Percentiles rank a stretch among this genome's conserved stretches.
These are phyloP conservation scores for Stachybotrys elegans DNA, from an alignment of 2,329 filamentous ascomycete species.

Conservation along the genomic window DNA sequence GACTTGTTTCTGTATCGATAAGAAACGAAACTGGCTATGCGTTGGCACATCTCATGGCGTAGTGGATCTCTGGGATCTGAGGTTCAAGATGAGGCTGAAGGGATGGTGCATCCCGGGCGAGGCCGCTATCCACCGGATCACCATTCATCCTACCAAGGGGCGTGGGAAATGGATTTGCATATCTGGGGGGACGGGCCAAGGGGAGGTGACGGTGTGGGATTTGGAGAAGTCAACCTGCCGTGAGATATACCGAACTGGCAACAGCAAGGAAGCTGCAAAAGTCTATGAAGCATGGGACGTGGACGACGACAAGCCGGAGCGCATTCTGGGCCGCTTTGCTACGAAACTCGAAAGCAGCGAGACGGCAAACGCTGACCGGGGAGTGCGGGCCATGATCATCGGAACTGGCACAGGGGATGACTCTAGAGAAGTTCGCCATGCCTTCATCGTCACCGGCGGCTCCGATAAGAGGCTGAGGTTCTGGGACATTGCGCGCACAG, in stretches of 20 bases:
- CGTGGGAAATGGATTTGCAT: constrained; percentile 83
- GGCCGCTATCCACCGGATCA: constrained; percentile 72
- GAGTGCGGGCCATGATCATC: constrained; percentile 70
- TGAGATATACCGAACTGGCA: constrained; percentile 76
- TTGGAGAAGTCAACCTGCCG: constrained; percentile 83
- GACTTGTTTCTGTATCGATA: constrained; percentile 86
- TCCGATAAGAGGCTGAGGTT: constrained; percentile 89
- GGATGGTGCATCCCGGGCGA: constrained; percentile 84
- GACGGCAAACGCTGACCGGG: constrained; percentile 52
- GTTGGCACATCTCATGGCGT: constrained; percentile 91
- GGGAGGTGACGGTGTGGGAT: constrained; percentile 94
- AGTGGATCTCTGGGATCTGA: constrained; percentile 89
- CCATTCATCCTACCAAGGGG: constrained; percentile 72
- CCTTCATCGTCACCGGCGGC: constrained; percentile 82
- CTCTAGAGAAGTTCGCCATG: constrained; percentile 66
- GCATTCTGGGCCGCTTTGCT: constrained; percentile 81
- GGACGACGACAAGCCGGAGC: constrained; percentile 82
- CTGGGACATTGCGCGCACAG: constrained; percentile 80
- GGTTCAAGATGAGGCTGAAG: constrained; percentile 84
- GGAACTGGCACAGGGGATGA: constrained; percentile 68
- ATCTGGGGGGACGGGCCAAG: constrained; percentile 78
- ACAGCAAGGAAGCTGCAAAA: constrained; percentile 54
- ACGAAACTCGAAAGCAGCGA: constrained; percentile 62
- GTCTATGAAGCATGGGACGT: constrained; percentile 82
- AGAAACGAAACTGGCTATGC: constrained; percentile 82